These are phyloP conservation scores for Eremothecium sinecaudum DNA, from an alignment of 1,139 yeast genomes.

Conservation along the genomic window DNA sequence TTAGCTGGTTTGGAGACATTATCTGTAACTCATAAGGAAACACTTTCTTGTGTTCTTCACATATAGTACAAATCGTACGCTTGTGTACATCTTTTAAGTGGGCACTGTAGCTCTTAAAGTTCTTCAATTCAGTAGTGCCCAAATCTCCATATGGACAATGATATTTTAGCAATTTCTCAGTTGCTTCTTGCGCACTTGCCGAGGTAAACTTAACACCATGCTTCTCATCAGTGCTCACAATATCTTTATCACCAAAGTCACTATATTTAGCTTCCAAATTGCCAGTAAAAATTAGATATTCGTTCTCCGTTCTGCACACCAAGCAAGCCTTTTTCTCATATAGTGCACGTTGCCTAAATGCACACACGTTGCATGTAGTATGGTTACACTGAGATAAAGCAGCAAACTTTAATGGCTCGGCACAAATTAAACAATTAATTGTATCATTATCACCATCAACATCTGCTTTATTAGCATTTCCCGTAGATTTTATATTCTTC, in stretches of 20 bases:
- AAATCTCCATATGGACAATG: constrained; percentile 42
- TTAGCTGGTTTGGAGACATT: constrained; percentile 53
- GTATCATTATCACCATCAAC: constrained; percentile 31
- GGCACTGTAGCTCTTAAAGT: constrained; percentile 50
- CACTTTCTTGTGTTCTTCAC: constrained; percentile 65
- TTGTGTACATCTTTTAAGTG: constrained; percentile 61
- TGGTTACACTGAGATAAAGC: constrained; percentile 82
- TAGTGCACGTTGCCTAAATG: constrained; percentile 73
- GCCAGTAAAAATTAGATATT: constrained; percentile 50
- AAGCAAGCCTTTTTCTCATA: constrained; percentile 69
- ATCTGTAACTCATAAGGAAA: constrained; percentile 64
- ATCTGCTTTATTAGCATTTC: background rate
- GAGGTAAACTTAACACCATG: constrained; percentile 47
- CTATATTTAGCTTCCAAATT: constrained; percentile 36
- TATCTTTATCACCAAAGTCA: constrained; percentile 32
- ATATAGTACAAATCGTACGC: constrained; percentile 59
- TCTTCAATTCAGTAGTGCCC: constrained; percentile 32
- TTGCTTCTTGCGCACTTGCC: constrained; percentile 34
- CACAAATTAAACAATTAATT: constrained; percentile 73
- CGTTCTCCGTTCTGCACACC: constrained; percentile 70
- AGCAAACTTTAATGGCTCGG: constrained; percentile 52
- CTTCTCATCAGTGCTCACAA: constrained; percentile 36
- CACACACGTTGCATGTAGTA: constrained; percentile 71
- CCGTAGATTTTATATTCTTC: background rate
- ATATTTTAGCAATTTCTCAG: constrained; percentile 45